Percentiles rank a stretch among this genome's conserved stretches.
These are phyloP conservation scores for Singerocomus inundabilis DNA, from an alignment of 1,284 basidiomycete genomes.

Conservation along the genomic window DNA sequence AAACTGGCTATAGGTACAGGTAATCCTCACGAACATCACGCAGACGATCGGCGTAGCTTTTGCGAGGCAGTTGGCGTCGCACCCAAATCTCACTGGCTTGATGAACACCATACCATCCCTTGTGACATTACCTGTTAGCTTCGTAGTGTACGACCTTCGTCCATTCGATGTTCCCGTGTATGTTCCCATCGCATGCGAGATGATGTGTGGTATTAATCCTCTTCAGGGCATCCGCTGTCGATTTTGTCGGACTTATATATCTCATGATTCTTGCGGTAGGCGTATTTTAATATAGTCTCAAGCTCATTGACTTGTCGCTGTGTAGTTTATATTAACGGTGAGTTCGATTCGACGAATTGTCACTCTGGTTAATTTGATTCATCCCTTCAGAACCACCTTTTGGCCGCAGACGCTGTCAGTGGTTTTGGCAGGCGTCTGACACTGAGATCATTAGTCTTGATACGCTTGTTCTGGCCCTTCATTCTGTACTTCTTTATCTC, in stretches of 20 bases:
- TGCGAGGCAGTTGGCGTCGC: conserved; percentile 36
- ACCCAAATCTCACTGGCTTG: conserved; percentile 33
- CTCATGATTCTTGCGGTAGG: conserved; percentile 56
- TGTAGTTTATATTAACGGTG: conserved; percentile 42
- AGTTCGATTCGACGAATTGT: conserved; percentile 26
- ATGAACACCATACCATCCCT: conserved; percentile 58
- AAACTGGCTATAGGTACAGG: conserved; percentile 14
- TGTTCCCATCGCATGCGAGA: conserved; percentile 17
- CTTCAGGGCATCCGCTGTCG: conserved; percentile 64
- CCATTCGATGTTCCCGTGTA: conserved; percentile 68
- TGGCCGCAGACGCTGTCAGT: conserved; percentile 37
- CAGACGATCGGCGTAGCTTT: conserved; percentile 38
- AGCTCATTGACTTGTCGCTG: conserved; percentile 24
- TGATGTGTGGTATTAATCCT: neutral
- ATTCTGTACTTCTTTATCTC: conserved; percentile 60
- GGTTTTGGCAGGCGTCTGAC: conserved; percentile 50
- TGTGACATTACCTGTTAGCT: conserved; percentile 52
- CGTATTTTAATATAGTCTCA: conserved; percentile 30
- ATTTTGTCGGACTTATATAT: conserved; percentile 78
- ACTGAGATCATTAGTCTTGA: conserved; percentile 50
- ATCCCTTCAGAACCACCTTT: conserved; percentile 29
- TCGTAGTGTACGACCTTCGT: conserved; percentile 53
- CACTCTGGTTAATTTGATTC: neutral
- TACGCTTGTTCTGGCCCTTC: conserved; percentile 56
- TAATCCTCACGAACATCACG: conserved; percentile 21